Base-by-base conservation (phyloP, 139 green algal genomes). In the Protoeuglena noctilucae region DNA sequence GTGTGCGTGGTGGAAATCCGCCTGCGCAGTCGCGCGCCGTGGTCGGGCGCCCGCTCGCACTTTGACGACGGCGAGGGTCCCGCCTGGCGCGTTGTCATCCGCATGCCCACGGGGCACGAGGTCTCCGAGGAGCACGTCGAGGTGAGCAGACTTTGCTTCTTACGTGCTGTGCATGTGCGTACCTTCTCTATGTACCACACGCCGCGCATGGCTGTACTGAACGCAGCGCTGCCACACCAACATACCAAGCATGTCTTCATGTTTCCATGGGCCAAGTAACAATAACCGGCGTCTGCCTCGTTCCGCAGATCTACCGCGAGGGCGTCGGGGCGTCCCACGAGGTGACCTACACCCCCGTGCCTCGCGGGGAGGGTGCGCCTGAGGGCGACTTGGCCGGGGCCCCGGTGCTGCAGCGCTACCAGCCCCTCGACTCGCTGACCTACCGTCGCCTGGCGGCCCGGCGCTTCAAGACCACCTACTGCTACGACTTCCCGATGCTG, bases 401-500 rank as follows among this genome's bases (percentile, higher is more conserved):
- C 9, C 53, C 64, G 1, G 50, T 95, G 25, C 66, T 82, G 22
- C 58, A 63, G 19, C 66, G 75, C 2, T 95, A 96, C 61, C 53
- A 63, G 0, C 66, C 78, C 1, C 74, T 96, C 57, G 74, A 84
- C 58, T 48, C 60, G 25, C 63, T 94, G 54, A 76, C 93, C 67
- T 71, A 81, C 48, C 84, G 82, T 57, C 65, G 83, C 4, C 58
- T 95, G 57, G 70, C 73, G 4, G 87, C 87, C 2, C 65, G 78
- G 6, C 70, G 80, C 14, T 78, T 87, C 64, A 66, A 62, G 24
- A 89, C 88, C 41, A 95, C 87, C 40, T 97, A 93, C 73, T 84
- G 70, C 68, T 96, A 94, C 61, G 89, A 97, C 72, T 96, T 96
- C 69, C 89, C 89, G 1, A 60, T 62, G 3, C 82, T 96, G 26